Percentiles rank a stretch among this genome's conserved stretches.
These are phyloP conservation scores for Pythium monospermum DNA, from an alignment of 352 stramenopile genomes.

Conservation along the genomic window DNA sequence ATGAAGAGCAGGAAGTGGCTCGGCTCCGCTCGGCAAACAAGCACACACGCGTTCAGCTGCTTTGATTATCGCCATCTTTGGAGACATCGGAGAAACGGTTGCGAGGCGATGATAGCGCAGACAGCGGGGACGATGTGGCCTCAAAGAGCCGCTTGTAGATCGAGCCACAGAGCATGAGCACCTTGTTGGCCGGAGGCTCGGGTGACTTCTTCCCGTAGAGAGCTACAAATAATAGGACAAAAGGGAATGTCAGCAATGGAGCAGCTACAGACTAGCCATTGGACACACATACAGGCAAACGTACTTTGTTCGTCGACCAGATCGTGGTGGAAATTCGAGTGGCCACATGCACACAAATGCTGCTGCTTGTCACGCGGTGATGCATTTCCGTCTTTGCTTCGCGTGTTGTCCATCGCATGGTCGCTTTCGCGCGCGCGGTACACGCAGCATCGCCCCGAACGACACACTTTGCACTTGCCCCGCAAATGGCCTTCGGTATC, in stretches of 20 bases:
- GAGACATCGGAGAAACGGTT: slow-evolving; percentile 48
- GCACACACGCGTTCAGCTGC: background rate
- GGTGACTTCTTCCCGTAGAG: slow-evolving; percentile 59
- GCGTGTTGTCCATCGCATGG: slow-evolving; percentile 9
- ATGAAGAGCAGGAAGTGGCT: too few species aligned
- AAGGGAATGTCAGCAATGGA: too few species aligned
- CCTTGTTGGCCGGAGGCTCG: slow-evolving; percentile 63
- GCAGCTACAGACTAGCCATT: too few species aligned
- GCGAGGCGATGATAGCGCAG: slow-evolving; percentile 42
- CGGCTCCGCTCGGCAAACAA: too few species aligned
- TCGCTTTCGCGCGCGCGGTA: slow-evolving; percentile 48
- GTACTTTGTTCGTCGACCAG: slow-evolving; percentile 71
- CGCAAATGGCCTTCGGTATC: slow-evolving; percentile 58
- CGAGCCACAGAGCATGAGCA: slow-evolving; percentile 67
- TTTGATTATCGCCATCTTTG: slow-evolving; percentile 17
- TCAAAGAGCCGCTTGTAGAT: slow-evolving; percentile 73
- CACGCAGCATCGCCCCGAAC: slow-evolving; percentile 58
- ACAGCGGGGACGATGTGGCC: slow-evolving; percentile 39
- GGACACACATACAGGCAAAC: slow-evolving; percentile 9
- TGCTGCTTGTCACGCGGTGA: slow-evolving; percentile 21
- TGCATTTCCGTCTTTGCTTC: slow-evolving; percentile 23
- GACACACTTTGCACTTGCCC: slow-evolving; percentile 71
- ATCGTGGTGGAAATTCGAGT: slow-evolving; percentile 73
- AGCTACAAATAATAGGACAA: slow-evolving; percentile 21
- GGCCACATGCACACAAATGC: slow-evolving; percentile 57